Conservation (phyloP, 1,284 basidiomycete genomes). For the Takashimella tepidaria region DNA sequence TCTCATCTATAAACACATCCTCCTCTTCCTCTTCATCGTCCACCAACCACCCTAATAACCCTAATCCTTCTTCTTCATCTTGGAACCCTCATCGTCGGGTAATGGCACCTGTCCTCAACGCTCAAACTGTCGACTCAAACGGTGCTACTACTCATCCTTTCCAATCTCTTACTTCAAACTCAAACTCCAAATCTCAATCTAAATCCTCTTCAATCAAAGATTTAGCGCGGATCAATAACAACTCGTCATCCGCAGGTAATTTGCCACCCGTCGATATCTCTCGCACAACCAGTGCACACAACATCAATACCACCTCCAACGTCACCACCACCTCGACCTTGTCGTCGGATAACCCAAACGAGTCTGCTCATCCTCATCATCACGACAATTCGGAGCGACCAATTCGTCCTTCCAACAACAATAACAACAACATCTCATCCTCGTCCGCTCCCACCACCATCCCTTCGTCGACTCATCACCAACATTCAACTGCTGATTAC, state of each 20-base stretch:
- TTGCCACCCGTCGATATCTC: neutral
- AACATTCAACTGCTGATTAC: too few relatives aligned
- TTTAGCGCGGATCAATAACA: neutral
- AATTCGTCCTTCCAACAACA: neutral
- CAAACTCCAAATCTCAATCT: too few relatives aligned
- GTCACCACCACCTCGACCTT: neutral
- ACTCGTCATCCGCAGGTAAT: neutral
- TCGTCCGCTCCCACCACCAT: too few relatives aligned
- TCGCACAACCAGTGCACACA: neutral
- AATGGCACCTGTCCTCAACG: neutral
- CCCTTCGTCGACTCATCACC: too few relatives aligned
- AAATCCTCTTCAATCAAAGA: too few relatives aligned
- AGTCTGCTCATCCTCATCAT: too few relatives aligned
- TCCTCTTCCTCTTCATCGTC: too few relatives aligned
- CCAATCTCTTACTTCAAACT: constrained; percentile 14
- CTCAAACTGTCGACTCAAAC: neutral
- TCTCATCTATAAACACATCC: too few relatives aligned
- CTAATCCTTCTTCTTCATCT: constrained; percentile 1
- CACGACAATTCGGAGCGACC: too few relatives aligned
- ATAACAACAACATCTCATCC: neutral
- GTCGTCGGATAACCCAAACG: too few relatives aligned
- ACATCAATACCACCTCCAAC: neutral
- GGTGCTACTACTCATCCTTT: constrained; percentile 8
- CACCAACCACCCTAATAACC: too few relatives aligned
- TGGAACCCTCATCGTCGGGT: too few relatives aligned